These are phyloP conservation scores for Eucalyptus polybractea DNA, from an alignment of 345 rosid species.

Conservation along the genomic window DNA sequence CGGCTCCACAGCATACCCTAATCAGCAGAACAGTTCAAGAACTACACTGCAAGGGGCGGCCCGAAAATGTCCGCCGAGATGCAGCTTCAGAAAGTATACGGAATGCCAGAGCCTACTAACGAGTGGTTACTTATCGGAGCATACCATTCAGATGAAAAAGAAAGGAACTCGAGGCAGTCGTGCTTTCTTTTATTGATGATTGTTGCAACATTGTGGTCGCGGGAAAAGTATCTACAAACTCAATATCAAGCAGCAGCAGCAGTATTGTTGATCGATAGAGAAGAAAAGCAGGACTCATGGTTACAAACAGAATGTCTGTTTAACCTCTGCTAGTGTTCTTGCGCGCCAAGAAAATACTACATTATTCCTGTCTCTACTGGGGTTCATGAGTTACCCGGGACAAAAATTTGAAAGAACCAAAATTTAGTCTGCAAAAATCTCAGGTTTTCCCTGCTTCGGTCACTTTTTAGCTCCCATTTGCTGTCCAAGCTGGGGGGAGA, in stretches of 20 bases:
- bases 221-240: not conserved
- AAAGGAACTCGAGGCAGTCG: not conserved
- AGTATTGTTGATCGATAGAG: not conserved
- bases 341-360: not conserved
- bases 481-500: conserved; percentile 18
- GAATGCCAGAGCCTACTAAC: not conserved
- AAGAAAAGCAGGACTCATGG: not conserved
- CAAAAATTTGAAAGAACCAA: not conserved
- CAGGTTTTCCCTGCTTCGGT: not conserved
- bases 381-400: not conserved
- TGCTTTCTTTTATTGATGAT: not conserved
- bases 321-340: not conserved
- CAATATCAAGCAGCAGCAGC: not conserved
- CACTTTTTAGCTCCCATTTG: not conserved
- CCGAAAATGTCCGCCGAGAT: not conserved
- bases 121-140: not conserved
- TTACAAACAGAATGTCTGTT: not conserved
- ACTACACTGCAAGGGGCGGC: not conserved
- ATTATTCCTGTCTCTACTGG: not conserved
- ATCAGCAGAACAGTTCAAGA: not conserved
- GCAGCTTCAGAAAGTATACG: not conserved
- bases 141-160: not conserved
- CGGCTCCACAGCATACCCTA: not conserved
- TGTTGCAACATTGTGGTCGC: not conserved
- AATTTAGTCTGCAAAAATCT: not conserved